Evolutionary conservation across 805 yeast genomes (phyloP).

Genomic region (Saccharomycopsis sp.): DNA sequence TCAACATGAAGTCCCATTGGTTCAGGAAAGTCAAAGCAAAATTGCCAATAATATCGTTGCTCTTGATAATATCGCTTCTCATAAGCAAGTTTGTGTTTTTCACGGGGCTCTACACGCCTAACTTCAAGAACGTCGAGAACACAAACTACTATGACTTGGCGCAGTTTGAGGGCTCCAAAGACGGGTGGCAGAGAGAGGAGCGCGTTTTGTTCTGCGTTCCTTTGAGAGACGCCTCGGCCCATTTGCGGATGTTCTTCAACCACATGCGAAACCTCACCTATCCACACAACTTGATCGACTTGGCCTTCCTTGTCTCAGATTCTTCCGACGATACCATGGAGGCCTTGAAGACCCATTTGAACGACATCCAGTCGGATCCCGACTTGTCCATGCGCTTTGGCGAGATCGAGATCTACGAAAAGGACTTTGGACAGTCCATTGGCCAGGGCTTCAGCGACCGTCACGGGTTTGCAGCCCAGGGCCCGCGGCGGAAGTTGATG

Average conservation of each 20-base stretch:
- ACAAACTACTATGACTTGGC: conserved; percentile 71
- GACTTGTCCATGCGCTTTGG: conserved; percentile 66
- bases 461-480: conserved; percentile 95
- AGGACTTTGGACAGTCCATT: conserved; percentile 87
- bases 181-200: conserved; percentile 78
- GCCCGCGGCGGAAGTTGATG: conserved; percentile 91
- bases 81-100: neutral
- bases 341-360: conserved; percentile 48
- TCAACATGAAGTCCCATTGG: neutral
- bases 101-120: neutral
- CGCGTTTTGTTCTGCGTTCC: conserved; percentile 84
- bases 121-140: conserved; percentile 27
- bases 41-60: neutral
- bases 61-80: neutral
- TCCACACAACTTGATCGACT: conserved; percentile 80
- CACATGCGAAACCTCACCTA: conserved; percentile 76
- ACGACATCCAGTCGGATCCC: conserved; percentile 57
- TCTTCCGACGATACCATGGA: conserved; percentile 84
- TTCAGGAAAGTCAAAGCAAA: neutral
- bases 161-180: conserved; percentile 54
- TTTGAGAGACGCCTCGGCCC: conserved; percentile 84
- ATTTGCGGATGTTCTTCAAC: conserved; percentile 80
- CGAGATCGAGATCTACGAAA: conserved; percentile 78
- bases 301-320: conserved; percentile 82
- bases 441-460: conserved; percentile 92